A percentile compares a stretch with the other conserved stretches of the same genome.
Conservation (phyloP, 2,329 filamentous ascomycete species). For the Aspergillus unguis region DNA sequence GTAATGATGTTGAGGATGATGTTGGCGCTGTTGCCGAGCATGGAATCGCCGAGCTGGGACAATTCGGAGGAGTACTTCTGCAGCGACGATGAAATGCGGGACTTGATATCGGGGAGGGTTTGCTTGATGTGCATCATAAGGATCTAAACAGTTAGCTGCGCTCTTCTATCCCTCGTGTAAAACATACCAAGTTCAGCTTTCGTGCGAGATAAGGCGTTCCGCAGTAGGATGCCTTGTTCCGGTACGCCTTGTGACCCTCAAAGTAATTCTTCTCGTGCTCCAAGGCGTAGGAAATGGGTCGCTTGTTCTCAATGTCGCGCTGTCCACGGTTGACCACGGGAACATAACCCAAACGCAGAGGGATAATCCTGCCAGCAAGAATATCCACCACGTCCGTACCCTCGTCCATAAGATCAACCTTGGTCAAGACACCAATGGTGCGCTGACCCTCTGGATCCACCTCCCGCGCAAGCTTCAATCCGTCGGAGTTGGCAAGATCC, state of each 20-base stretch:
- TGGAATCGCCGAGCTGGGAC: constrained; percentile 78
- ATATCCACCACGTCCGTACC: constrained; percentile 99
- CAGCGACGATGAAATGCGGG: constrained; percentile 86
- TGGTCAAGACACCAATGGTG: constrained; percentile 96
- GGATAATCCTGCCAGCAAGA: constrained; percentile 94
- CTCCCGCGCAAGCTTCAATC: constrained; percentile 90
- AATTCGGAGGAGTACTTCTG: constrained; percentile 88
- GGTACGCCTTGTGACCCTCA: constrained; percentile 96
- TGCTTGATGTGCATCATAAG: constrained; percentile 99
- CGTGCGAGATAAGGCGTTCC: constrained; percentile 94
- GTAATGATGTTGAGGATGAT: constrained; percentile 98
- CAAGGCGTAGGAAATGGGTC: constrained; percentile 83
- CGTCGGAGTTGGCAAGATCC: constrained; percentile 97
- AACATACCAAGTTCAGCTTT: constrained; percentile 76
- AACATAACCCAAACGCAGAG: constrained; percentile 88
- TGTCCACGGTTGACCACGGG: constrained; percentile 98
- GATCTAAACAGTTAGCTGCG: constrained; percentile 55
- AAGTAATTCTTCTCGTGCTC: constrained; percentile 97
- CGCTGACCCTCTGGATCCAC: constrained; percentile 96
- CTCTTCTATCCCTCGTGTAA: too few species aligned
- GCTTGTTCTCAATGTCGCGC: constrained; percentile 97
- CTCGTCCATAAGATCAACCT: constrained; percentile 98
- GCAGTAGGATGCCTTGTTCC: constrained; percentile 98
- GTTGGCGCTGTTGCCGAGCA: constrained; percentile 93
- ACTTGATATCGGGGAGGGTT: constrained; percentile 97